Base-by-base conservation (phyloP, 2,329 filamentous ascomycete genomes). In the Xylaria sp. region DNA sequence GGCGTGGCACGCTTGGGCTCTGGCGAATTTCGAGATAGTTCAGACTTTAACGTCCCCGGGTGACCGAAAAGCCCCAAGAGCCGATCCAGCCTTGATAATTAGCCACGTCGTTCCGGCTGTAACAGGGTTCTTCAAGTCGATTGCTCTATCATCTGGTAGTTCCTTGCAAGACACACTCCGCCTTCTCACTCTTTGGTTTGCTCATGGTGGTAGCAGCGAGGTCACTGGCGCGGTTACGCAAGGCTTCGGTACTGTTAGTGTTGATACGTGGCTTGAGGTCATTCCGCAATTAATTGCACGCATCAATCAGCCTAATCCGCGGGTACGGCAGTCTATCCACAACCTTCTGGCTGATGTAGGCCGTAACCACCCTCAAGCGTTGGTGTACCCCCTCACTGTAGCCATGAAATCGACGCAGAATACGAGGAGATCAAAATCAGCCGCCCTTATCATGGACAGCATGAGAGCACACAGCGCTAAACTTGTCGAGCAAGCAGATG, bases 211-310 rank as follows among this genome's bases (percentile, higher is more conserved):
- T 25, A 91, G 94, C 77, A 85, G 89, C 34, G 95, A 98, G 73
- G 97, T 99, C 70, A 97, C 95, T 76, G 84, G 88, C 18, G 93
- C 92, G 18, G 93, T 99, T 28, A 94, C 91, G 0, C 94, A 98
- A 78, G 96, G 97, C 5, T 97, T 98, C 73, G 88, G 92, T 0
- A 92, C 92, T 46, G 94, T 99, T 73, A 97, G 93, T 77, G 93
- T 99, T 65, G 96, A 99, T 81, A 98, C 95, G 0, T 99, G 96
- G 97, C 89, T 99, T 20, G 94, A 98, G 78, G 97, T 99, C 61
- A 98, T 98, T 72, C 96, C 96, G 41, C 96, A 99, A 78, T 86
- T 99, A 57, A 97, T 99, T 80, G 96, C 96, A 39, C 90, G 96
- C 69, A 98, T 99, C 83, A 99, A 97, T 78, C 96, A 98, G 80